These are phyloP conservation scores for Boletus mariae DNA, from an alignment of 1,284 basidiomycete genomes.

Conservation along the genomic window DNA sequence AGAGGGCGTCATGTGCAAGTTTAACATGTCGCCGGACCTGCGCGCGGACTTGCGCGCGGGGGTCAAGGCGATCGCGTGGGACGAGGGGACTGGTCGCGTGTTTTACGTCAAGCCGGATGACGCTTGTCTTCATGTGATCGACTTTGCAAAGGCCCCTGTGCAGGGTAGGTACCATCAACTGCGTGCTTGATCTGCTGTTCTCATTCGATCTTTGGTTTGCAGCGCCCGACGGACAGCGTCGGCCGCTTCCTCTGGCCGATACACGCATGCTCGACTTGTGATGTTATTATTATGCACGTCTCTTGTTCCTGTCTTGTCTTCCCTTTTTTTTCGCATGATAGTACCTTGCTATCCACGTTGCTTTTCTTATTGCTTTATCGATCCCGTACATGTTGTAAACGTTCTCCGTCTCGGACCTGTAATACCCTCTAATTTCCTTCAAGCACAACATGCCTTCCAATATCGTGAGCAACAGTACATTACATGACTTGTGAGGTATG, in stretches of 20 bases:
- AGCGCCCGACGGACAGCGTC: conserved; percentile 31
- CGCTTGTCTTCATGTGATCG: conserved; percentile 33
- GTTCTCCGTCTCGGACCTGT: conserved; percentile 8
- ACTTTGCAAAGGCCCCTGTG: conserved; percentile 37
- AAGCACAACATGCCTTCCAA: conserved; percentile 18
- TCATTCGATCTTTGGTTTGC: not conserved
- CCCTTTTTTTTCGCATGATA: not conserved
- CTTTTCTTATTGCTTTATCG: conserved; percentile 1
- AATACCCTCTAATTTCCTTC: not conserved
- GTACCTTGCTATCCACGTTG: conserved; percentile 5
- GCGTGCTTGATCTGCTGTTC: not conserved
- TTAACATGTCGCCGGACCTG: conserved; percentile 21
- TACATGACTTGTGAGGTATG: conserved; percentile 28
- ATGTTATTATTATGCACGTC: conserved; percentile 2
- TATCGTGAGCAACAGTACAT: conserved; percentile 20
- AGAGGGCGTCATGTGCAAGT: conserved; percentile 23
- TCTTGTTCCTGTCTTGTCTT: not conserved
- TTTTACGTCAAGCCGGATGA: conserved; percentile 34
- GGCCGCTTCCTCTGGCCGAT: conserved; percentile 31
- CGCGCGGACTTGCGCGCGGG: conserved; percentile 21
- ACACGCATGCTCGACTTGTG: conserved; percentile 33
- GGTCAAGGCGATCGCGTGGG: conserved; percentile 38
- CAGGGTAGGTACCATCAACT: conserved; percentile 29
- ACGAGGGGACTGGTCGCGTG: conserved; percentile 42
- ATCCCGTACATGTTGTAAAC: not conserved